Evolutionary conservation across 108 stramenopile species (phyloP).

Genomic region (Cyclotella distinguenda): DNA sequence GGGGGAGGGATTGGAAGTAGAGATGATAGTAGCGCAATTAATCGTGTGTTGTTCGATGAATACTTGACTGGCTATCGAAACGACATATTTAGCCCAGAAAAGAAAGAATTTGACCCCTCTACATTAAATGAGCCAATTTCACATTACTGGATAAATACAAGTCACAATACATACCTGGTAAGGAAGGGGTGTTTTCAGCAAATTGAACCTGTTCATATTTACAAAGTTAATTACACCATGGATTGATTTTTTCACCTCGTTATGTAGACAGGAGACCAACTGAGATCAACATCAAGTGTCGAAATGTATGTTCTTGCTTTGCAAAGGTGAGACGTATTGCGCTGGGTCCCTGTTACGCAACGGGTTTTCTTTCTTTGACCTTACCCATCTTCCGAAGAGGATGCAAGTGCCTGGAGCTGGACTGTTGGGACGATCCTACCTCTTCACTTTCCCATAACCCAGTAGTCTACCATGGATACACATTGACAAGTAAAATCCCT

Average conservation of each 20-base stretch:
- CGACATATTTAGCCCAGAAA: conserved; percentile 63
- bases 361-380: neutral
- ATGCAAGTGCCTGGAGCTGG: conserved; percentile 95
- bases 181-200: neutral
- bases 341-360: neutral
- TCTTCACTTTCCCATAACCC: conserved; percentile 50
- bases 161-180: conserved; percentile 95
- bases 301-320: conserved; percentile 74
- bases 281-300: conserved; percentile 71
- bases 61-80: conserved; percentile 57
- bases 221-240: too few species aligned
- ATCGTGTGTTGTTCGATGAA: conserved; percentile 61
- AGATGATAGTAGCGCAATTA: conserved; percentile 40
- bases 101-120: conserved; percentile 37
- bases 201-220: too few species aligned
- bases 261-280: conserved; percentile 85
- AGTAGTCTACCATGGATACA: conserved; percentile 93
- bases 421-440: conserved; percentile 91
- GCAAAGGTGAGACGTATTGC: conserved; percentile 21
- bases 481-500: conserved; percentile 81
- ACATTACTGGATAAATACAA: conserved; percentile 91
- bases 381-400: conserved; percentile 49
- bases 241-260: neutral
- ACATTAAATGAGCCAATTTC: conserved; percentile 73
- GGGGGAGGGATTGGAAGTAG: neutral